Evolutionary conservation across 805 yeast genomes (phyloP).

Genomic region (Monosporozyma unispora): DNA sequence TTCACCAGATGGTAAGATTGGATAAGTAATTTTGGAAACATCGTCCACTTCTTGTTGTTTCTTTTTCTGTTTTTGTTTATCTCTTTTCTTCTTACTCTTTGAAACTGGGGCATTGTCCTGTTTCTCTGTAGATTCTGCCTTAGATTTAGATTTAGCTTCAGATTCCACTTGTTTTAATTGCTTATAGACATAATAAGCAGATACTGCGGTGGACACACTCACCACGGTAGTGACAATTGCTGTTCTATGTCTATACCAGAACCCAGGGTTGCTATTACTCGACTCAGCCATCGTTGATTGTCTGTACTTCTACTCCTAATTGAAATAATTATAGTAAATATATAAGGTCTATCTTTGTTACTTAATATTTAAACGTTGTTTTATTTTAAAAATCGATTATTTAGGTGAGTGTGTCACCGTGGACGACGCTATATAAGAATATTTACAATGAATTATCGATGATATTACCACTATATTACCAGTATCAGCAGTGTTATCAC

Average conservation of each 20-base stretch:
- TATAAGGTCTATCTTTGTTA: background rate
- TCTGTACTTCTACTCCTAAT: background rate
- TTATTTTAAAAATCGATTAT: no score
- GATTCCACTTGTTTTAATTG: no score
- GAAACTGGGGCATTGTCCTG: slow-evolving; percentile 6
- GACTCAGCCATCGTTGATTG: background rate
- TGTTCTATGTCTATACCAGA: slow-evolving; percentile 41
- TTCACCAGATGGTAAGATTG: slow-evolving; percentile 45
- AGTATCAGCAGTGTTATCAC: no score
- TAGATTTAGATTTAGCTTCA: no score
- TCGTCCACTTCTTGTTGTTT: slow-evolving; percentile 78
- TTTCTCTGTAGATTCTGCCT: slow-evolving; percentile 1
- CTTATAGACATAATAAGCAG: slow-evolving; percentile 43
- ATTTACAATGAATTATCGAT: background rate
- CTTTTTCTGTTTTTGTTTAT: slow-evolving; percentile 49
- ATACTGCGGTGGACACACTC: slow-evolving; percentile 55
- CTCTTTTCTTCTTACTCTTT: slow-evolving; percentile 79
- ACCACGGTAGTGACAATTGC: slow-evolving; percentile 55
- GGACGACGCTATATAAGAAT: background rate
- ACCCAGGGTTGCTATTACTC: slow-evolving; percentile 14
- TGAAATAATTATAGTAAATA: no score
- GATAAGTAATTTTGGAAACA: slow-evolving; percentile 29
- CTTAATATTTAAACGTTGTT: background rate
- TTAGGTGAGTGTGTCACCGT: background rate
- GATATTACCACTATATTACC: no score